Evolutionary conservation across 805 yeast genomes (phyloP), one percentile per base, ranked within the genome.

Genomic region (Candida endomychidarum): DNA sequence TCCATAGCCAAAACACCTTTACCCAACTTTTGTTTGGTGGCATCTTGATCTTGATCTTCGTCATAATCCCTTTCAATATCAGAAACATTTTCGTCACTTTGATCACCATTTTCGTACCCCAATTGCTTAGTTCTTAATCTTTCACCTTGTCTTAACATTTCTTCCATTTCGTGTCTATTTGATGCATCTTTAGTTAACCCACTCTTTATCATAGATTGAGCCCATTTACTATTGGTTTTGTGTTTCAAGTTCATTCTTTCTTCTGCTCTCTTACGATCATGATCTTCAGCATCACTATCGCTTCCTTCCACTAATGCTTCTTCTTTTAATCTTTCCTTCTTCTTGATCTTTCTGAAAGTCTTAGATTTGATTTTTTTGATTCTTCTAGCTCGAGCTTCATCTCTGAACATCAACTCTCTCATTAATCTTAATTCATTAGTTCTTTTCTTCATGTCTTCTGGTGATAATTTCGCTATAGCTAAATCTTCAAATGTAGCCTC

Each of bases 341-440:
- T 88, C 54, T 86, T 81, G 38, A 90, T 83, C 58, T 85, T 83
- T 53, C 86, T 86, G 63, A 81, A 93, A 1, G 88, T 75, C 63
- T 91, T 93, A 26, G 96, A 88, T 62, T 93, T 93, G 62, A 93
- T 93, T 67, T 91, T 93, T 70, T 91, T 91, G 54, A 93, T 74
- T 52, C 99, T 77, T 62, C 79, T 89, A 8, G 98, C 90, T 55
- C 86, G 83, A 56, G 82, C 78, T 67, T 91, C 97, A 54, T 91
- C 97, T 53, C 98, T 76, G 68, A 89, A 93, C 96, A 91, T 87
- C 47, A 91, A 75, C 58, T 93, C 99, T 48, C 99, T 77, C 96
- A 89, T 88, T 55, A 85, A 65, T 51, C 98, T 77, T 51, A 91
- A 72, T 63, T 91, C 96, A 43, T 79, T 77, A 6, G 93, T 83